Conservation (phyloP, 768 basidiomycete species). For the Mycena polygramma region DNA sequence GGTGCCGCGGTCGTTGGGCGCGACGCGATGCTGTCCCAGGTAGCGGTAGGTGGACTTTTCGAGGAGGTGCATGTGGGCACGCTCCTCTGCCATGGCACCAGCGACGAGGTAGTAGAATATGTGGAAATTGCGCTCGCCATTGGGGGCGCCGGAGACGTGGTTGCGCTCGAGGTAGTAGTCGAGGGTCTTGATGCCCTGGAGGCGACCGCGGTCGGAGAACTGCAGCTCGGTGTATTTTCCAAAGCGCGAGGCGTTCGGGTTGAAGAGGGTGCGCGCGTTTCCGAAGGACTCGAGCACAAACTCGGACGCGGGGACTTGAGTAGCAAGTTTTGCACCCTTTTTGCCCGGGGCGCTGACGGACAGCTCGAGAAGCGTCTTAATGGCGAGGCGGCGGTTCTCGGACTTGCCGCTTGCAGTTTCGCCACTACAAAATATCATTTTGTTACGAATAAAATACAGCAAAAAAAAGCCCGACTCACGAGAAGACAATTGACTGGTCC, state of each 20-base stretch:
- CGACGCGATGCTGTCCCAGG: slow-evolving; percentile 76
- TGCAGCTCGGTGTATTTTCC: slow-evolving; percentile 99
- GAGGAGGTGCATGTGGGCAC: slow-evolving; percentile 86
- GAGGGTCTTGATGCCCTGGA: slow-evolving; percentile 93
- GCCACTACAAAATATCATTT: slow-evolving; percentile 65
- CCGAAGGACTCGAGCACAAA: slow-evolving; percentile 97
- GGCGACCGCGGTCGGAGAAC: slow-evolving; percentile 91
- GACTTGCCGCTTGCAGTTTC: slow-evolving; percentile 96
- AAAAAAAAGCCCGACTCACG: slow-evolving; percentile 65
- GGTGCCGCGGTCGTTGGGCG: slow-evolving; percentile 62
- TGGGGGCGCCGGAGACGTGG: slow-evolving; percentile 88
- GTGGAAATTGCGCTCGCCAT: slow-evolving; percentile 96
- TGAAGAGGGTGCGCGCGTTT: slow-evolving; percentile 91
- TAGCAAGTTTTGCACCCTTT: slow-evolving; percentile 90
- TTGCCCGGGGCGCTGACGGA: slow-evolving; percentile 91
- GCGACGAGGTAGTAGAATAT: slow-evolving; percentile 98
- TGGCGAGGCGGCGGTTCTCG: slow-evolving; percentile 89
- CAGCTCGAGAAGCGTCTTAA: slow-evolving; percentile 94
- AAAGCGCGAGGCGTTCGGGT: slow-evolving; percentile 95
- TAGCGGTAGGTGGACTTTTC: slow-evolving; percentile 90
- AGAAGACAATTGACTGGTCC: slow-evolving; percentile 91
- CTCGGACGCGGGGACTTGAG: slow-evolving; percentile 91
- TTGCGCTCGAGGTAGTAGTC: slow-evolving; percentile 96
- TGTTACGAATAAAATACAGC: background rate
- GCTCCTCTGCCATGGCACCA: slow-evolving; percentile 90